Evolutionary conservation across 1,284 basidiomycete species (phyloP).

Genomic region (Malassezia arunalokei): DNA sequence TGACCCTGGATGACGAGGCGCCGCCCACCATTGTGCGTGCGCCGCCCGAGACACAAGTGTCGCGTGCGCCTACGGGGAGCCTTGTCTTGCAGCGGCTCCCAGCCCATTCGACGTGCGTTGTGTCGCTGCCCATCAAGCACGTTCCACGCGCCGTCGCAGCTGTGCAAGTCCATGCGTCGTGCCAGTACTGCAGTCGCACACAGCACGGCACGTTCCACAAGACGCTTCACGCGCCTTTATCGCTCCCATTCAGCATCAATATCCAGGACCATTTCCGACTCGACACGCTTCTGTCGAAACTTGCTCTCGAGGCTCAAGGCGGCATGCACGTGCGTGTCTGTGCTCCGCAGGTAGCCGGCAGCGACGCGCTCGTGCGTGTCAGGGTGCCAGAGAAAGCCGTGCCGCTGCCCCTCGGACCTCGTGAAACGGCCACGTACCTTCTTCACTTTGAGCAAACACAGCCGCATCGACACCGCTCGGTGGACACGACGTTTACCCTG

Average conservation of each 20-base stretch:
- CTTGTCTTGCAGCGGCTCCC: neutral
- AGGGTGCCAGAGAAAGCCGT: neutral
- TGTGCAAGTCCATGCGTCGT: slow-evolving; percentile 19
- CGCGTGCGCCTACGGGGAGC: neutral
- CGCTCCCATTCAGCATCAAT: slow-evolving; percentile 40
- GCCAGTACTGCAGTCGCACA: neutral
- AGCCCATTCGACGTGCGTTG: neutral
- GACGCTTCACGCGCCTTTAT: slow-evolving; percentile 15
- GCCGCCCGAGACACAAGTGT: neutral
- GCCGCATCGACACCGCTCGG: neutral
- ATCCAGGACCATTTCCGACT: slow-evolving; percentile 44
- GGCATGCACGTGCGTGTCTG: neutral
- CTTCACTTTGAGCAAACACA: slow-evolving; percentile 20
- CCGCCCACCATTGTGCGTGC: neutral
- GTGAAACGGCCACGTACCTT: slow-evolving; percentile 30
- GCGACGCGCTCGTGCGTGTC: neutral
- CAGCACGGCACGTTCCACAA: neutral
- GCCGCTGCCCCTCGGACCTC: slow-evolving; percentile 19
- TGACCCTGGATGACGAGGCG: neutral
- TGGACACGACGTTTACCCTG: slow-evolving; percentile 18
- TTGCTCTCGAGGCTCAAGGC: slow-evolving; percentile 1
- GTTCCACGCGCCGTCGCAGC: slow-evolving; percentile 13
- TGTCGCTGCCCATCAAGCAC: slow-evolving; percentile 18
- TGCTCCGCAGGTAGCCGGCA: neutral
- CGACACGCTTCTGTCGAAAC: slow-evolving; percentile 20